A percentile compares a stretch with the other conserved stretches of the same genome.
Conservation (phyloP, 2,329 filamentous ascomycete species). For the Verticillium tricorpus region DNA sequence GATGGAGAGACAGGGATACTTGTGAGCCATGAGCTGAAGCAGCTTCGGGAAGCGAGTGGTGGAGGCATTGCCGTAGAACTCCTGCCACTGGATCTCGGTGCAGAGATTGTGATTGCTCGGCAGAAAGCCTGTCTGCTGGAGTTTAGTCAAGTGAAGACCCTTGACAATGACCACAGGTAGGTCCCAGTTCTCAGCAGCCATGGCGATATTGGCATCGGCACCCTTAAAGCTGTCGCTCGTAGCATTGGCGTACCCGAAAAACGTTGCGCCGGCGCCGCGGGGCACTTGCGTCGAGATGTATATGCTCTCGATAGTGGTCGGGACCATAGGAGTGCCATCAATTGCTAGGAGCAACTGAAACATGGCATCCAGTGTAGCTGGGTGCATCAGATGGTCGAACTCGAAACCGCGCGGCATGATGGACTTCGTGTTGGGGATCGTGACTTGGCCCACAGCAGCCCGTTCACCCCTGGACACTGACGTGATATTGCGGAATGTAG, state of each 20-base stretch:
- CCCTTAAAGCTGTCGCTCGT: slow-evolving; percentile 28
- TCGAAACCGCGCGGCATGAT: slow-evolving; percentile 51
- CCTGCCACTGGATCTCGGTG: slow-evolving; percentile 40
- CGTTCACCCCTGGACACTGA: slow-evolving; percentile 25
- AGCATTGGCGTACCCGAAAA: slow-evolving; percentile 37
- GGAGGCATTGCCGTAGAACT: slow-evolving; percentile 15
- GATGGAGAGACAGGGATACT: slow-evolving; percentile 30
- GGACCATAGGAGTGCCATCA: slow-evolving; percentile 42
- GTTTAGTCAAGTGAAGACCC: slow-evolving; percentile 37
- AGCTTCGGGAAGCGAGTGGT: slow-evolving; percentile 18
- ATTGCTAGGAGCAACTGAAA: slow-evolving; percentile 48
- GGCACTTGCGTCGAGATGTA: slow-evolving; percentile 38
- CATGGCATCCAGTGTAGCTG: slow-evolving; percentile 51
- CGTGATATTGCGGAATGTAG: slow-evolving; percentile 43
- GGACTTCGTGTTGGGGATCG: slow-evolving; percentile 43
- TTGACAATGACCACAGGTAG: slow-evolving; percentile 36
- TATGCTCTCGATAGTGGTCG: slow-evolving; percentile 38
- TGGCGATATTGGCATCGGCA: slow-evolving; percentile 37
- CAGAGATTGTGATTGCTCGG: slow-evolving; percentile 45
- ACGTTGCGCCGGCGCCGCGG: slow-evolving; percentile 23
- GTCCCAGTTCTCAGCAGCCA: slow-evolving; percentile 29
- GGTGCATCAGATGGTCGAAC: slow-evolving; percentile 52
- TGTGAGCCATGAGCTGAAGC: slow-evolving; percentile 30
- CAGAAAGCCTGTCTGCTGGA: slow-evolving; percentile 34
- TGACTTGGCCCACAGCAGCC: slow-evolving; percentile 31